Evolutionary conservation across 2,329 filamentous ascomycete genomes (phyloP).

Genomic region (Tolypocladium endophyticum): DNA sequence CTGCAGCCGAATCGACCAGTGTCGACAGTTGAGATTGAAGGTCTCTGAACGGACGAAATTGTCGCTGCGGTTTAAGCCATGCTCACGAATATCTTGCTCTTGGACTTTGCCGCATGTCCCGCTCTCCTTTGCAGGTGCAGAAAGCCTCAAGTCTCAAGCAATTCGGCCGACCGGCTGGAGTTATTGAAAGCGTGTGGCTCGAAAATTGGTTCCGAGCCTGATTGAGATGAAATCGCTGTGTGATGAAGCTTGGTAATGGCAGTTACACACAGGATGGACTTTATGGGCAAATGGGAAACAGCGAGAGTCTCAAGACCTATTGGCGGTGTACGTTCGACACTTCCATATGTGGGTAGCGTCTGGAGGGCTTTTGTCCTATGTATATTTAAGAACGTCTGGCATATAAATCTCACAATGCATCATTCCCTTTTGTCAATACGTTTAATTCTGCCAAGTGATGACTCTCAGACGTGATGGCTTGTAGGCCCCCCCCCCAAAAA

Average conservation of each 20-base stretch:
- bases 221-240: background rate
- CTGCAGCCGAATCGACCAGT: slow-evolving; percentile 16
- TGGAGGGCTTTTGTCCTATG: background rate
- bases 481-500: background rate
- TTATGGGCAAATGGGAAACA: background rate
- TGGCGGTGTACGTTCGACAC: background rate
- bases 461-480: background rate
- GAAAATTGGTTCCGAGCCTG: too few species aligned
- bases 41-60: background rate
- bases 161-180: background rate
- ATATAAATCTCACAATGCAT: slow-evolving; percentile 4
- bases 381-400: slow-evolving; percentile 1
- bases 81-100: background rate
- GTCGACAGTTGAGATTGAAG: slow-evolving; percentile 11
- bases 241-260: background rate
- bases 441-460: background rate
- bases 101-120: background rate
- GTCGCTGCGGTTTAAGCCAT: background rate
- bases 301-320: background rate
- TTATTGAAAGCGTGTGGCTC: background rate
- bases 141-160: background rate
- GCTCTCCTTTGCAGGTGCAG: background rate
- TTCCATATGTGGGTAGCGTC: background rate
- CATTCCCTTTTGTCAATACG: background rate
- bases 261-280: background rate